Evolutionary conservation across 1,284 basidiomycete species (phyloP), one percentile per base, ranked within the genome.

Genomic region (Puccinia novopanici): DNA sequence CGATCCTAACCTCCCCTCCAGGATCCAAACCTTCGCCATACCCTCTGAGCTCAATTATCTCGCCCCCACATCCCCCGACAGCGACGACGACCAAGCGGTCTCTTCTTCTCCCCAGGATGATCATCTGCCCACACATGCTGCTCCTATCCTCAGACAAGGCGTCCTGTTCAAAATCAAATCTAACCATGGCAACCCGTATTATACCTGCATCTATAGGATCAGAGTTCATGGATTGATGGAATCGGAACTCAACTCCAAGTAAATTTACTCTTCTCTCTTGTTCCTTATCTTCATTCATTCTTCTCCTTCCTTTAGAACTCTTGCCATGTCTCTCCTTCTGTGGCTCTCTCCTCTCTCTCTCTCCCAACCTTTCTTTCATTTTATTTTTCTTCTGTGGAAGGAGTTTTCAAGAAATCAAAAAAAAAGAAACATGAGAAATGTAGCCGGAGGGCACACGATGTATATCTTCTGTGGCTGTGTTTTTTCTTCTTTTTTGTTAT

Each of bases 151-250:
- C 19, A 54, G 71, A 37, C 91, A 91, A 0, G 87, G 94, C 67
- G 92, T 98, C 22, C 90, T 92, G 79, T 88, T 97, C 84, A 87
- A 89, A 82, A 87, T 98, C 83, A 88, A 90, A 85, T 92, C 88
- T 84, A 98, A 98, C 85, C 96, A 94, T 91, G 96, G 95, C 40
- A 89, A 89, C 84, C 87, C 89, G 17, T 90, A 91, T 82, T 92
- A 90, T 84, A 98, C 95, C 0, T 98, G 95, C 86, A 85, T 98
- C 50, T 98, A 98, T 86, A 90, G 95, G 74, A 89, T 98, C 91
- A 84, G 94, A 90, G 80, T 79, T 4, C 68, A 71, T 22, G 77
- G 77, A 50, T 45, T 54, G 17, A 77, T 52, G 59, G 50, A 77
- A 70, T 59, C 59, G n/a, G 73, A 75, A 63, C 19, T 70, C 4